These are phyloP conservation scores for Quercus berberidifolia DNA, from an alignment of 306 rosid genomes.

Conservation along the genomic window DNA sequence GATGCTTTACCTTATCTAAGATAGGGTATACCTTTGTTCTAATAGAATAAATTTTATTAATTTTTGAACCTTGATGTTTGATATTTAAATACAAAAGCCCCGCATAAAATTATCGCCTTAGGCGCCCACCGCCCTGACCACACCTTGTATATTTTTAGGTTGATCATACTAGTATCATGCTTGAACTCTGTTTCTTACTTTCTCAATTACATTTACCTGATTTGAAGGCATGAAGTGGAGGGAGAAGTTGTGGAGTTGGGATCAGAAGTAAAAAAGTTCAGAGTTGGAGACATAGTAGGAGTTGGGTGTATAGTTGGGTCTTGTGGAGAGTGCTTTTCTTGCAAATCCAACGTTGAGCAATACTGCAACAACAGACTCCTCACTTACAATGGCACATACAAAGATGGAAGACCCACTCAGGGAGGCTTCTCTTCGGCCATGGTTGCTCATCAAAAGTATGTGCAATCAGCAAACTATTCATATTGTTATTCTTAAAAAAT, in stretches of 20 bases:
- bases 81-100: too few species aligned
- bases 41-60: too few species aligned
- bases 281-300: conserved; percentile 32
- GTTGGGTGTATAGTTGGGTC: conserved; percentile 29
- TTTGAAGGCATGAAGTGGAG: conserved; percentile 34
- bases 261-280: conserved; percentile 22
- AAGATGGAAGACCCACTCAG: conserved; percentile 30
- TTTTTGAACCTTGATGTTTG: too few species aligned
- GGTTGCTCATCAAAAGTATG: conserved; percentile 31
- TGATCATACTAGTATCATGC: neutral
- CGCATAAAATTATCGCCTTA: too few species aligned
- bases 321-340: conserved; percentile 27
- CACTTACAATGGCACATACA: conserved; percentile 12
- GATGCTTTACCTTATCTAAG: too few species aligned
- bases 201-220: neutral
- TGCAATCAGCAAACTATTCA: neutral
- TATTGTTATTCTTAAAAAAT: too few species aligned
- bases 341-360: conserved; percentile 29
- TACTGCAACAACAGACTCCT: conserved; percentile 18
- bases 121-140: neutral
- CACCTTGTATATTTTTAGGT: neutral
- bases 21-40: too few species aligned
- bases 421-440: conserved; percentile 39
- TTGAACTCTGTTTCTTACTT: neutral
- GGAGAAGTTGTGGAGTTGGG: conserved; percentile 38